Base-by-base conservation (phyloP, 2,329 filamentous ascomycete genomes). In the Talaromyces rugulosus region DNA sequence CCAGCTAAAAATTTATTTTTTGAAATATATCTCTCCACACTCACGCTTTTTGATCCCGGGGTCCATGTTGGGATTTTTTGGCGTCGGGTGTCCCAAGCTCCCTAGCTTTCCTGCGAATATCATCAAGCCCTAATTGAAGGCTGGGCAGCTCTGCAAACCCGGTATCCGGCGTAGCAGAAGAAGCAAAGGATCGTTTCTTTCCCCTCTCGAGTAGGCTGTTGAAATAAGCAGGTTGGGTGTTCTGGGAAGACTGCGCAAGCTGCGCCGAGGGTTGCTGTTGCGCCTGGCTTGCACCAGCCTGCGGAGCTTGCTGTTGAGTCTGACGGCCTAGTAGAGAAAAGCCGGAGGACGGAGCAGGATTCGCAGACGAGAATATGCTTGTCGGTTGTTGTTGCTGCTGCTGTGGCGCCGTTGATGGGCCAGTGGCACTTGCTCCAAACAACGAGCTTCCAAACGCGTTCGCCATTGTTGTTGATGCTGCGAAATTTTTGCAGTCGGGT, bases 81-180 rank as follows among this genome's bases (percentile, higher is more conserved):
- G 84, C 67, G 12, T 81, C 82, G 27, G 89, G 85, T 50, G 89
- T 87, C 28, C 96, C 87, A 67, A 99, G 82, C 67, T 83, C 93
- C 81, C 85, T 91, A 79, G 82, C 95, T 83, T 83, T 87, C 66
- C 86, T 82, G 62, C 86, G 83, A 70, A 99, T 89, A 78, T 99
- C 95, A 62, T 92, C 91, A 34, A 99, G 83, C 27, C 95, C 94
- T 59, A 99, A 85, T 77, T 98, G 93, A 66, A 99, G 83, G 71
- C 88, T 90, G 6, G 95, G 94, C 53, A 99, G 83, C 63, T 97
- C 91, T 67, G 90, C 89, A 71, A 90, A 86, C 60, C 77, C 78
- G 61, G 69, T 75, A 55, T 72, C 74, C 56, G 76, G 76, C 16
- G 85, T 85, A 62, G 87, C 83, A 3, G 61, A 34, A 66, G 88